Evolutionary conservation across 768 basidiomycete genomes (phyloP).

Genomic region (Pisolithus albus): DNA sequence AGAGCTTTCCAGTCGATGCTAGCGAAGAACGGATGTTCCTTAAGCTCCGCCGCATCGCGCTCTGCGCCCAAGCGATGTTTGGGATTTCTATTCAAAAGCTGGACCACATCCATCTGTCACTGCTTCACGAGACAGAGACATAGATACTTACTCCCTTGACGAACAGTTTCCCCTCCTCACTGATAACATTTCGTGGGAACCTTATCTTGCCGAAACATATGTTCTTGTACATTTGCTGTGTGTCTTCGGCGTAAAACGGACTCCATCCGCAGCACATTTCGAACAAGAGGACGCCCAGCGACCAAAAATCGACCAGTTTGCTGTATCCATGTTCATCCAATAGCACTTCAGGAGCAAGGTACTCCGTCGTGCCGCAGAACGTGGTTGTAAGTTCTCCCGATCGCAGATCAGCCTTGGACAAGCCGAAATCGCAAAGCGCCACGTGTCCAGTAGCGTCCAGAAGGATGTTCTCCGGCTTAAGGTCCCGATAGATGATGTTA

Average conservation of each 20-base stretch:
- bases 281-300: constrained; percentile 88
- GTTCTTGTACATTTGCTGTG: constrained; percentile 99
- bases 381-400: constrained; percentile 97
- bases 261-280: constrained; percentile 99
- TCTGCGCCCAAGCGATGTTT: constrained; percentile 90
- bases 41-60: constrained; percentile 88
- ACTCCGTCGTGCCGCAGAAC: constrained; percentile 98
- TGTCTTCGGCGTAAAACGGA: constrained; percentile 98
- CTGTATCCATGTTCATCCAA: constrained; percentile 97
- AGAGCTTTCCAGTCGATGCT: constrained; percentile 89
- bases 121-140: constrained; percentile 7
- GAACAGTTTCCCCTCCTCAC: constrained; percentile 97
- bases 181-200: constrained; percentile 94
- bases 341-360: constrained; percentile 97
- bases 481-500: constrained; percentile 91
- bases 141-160: constrained; percentile 83
- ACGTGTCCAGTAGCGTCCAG: constrained; percentile 98
- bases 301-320: constrained; percentile 99
- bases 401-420: constrained; percentile 92
- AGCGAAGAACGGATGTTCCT: constrained; percentile 92
- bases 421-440: constrained; percentile 95
- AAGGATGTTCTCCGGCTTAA: constrained; percentile 98
- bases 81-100: constrained; percentile 99
- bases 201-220: constrained; percentile 98
- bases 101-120: constrained; percentile 12